Percentiles rank a stretch among this genome's conserved stretches.
Evolutionary conservation across 345 rosid genomes (phyloP).

Genomic region (Viola odorata): DNA sequence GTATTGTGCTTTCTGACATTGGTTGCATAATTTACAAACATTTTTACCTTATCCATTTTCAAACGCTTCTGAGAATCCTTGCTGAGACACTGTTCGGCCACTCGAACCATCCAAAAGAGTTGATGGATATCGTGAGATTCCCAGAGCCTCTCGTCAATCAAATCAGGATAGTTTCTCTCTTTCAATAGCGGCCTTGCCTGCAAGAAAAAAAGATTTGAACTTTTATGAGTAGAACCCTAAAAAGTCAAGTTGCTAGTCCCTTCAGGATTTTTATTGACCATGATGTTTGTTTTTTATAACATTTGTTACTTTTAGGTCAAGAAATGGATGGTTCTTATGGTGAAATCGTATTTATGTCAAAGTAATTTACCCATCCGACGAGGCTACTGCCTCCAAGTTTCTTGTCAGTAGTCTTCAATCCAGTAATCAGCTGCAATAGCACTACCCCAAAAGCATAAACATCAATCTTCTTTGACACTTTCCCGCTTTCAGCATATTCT

Average conservation of each 20-base stretch:
- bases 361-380: constrained; percentile 54
- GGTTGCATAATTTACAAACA: no score
- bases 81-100: constrained; percentile 57
- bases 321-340: no score
- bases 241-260: no score
- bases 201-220: background rate
- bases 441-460: constrained; percentile 65
- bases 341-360: background rate
- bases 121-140: constrained; percentile 59
- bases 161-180: constrained; percentile 51
- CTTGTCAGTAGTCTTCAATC: constrained; percentile 52
- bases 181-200: constrained; percentile 66
- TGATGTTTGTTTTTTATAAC: no score
- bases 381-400: constrained; percentile 56
- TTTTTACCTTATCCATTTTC: constrained; percentile 37
- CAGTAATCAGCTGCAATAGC: constrained; percentile 58
- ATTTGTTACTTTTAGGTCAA: no score
- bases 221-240: no score
- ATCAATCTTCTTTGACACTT: constrained; percentile 58
- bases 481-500: constrained; percentile 61
- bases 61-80: constrained; percentile 52
- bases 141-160: constrained; percentile 46
- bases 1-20: no score
- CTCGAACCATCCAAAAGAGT: constrained; percentile 63
- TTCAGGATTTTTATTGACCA: no score